Base-by-base conservation (phyloP, 805 yeast species). In the Candida oleophila region DNA sequence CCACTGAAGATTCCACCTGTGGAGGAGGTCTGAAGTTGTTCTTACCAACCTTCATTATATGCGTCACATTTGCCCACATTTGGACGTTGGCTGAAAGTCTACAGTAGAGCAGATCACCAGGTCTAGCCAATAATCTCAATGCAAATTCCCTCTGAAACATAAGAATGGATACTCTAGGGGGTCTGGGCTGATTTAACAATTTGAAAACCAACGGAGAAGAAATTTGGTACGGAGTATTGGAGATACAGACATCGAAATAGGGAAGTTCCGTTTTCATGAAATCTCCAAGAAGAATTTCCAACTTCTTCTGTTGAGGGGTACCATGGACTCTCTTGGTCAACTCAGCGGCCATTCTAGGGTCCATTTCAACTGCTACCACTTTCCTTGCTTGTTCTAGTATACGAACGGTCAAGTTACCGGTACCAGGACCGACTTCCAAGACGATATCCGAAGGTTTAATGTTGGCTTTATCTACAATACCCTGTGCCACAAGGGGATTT, bases 311-410 rank as follows among this genome's bases (percentile, higher is more conserved):
- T 46, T 80, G 85, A 1, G 97, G 91, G n/a, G 95, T 92, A 11
- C 97, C 97, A 60, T 89, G 97, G 14, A 94, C 98, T 74, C 99
- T 85, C 66, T 94, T 94, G 9, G 97, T 89, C 58, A 94, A 76
- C 68, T 94, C 99, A 0, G 98, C 98, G 2, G 98, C 99, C 99
- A 94, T 94, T 71, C 97, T 77, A n/a, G 99, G 99, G 70, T 94
- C 99, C 89, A 91, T 91, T 71, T 94, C 99, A 45, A 88, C 94
- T 0, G 98, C 99, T 41, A 89, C 80, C n/a, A 92, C 97, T 57
- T 89, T 90, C 47, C 88, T 77, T 0, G 97, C 98, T 65, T 90
- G 86, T 57, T 92, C 97, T 46, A 94, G 68, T 33, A 94, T 94
- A 51, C 95, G 77, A 33, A 92, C 96, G 0, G 99, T 94, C 69